These are phyloP conservation scores for Penicillium cinerascens DNA, from an alignment of 495 filamentous ascomycete genomes.

Conservation along the genomic window DNA sequence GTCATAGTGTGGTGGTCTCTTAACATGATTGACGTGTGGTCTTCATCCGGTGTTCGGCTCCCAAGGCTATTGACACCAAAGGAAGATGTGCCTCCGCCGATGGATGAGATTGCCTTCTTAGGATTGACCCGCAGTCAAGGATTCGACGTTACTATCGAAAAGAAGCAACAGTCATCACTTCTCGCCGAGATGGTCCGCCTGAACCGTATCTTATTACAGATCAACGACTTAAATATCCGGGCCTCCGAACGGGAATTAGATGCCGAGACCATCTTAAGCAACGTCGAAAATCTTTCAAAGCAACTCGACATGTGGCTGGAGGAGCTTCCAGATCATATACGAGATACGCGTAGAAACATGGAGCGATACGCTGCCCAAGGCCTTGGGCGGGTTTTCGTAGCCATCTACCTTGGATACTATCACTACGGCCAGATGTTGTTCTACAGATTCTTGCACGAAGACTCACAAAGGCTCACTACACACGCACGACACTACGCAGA, in stretches of 20 bases:
- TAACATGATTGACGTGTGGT: constrained; percentile 45
- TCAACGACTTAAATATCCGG: constrained; percentile 32
- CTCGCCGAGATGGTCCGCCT: constrained; percentile 35
- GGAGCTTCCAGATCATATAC: constrained; percentile 26
- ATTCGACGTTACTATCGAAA: constrained; percentile 2
- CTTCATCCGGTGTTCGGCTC: constrained; percentile 32
- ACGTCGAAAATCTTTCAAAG: constrained; percentile 18
- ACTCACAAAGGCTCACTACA: constrained; percentile 2
- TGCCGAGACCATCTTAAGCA: constrained; percentile 4
- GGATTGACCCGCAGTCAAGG: constrained; percentile 8
- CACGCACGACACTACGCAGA: constrained; percentile 24
- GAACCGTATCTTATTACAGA: constrained; percentile 29
- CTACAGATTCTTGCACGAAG: constrained; percentile 38
- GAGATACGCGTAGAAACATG: constrained; percentile 29
- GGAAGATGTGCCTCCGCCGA: constrained; percentile 24
- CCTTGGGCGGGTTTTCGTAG: constrained; percentile 36
- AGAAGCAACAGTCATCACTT: constrained; percentile 13
- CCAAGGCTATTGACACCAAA: constrained; percentile 24
- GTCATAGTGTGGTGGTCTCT: constrained; percentile 37
- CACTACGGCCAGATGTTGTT: constrained; percentile 42
- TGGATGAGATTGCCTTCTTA: constrained; percentile 27
- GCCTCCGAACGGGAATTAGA: constrained; percentile 15
- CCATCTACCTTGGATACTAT: constrained; percentile 41
- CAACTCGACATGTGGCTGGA: constrained; percentile 30
- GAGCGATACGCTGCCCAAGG: constrained; percentile 25